Evolutionary conservation across 2,329 filamentous ascomycete genomes (phyloP).

Genomic region (Podosphaera aphanis): DNA sequence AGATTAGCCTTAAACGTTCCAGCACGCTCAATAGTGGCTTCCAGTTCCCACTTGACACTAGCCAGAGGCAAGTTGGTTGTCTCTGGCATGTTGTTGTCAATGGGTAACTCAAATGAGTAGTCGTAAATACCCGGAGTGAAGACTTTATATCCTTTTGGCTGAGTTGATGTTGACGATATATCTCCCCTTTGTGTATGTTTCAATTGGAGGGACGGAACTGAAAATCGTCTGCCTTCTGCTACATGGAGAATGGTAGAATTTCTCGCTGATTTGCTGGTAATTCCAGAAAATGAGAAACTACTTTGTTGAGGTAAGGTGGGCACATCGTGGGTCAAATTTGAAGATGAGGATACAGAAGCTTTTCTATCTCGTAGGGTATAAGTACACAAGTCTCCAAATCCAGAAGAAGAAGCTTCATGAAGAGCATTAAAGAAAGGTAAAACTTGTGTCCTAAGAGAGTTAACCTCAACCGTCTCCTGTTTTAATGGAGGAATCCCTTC

Average conservation of each 20-base stretch:
- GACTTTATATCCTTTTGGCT: conserved; percentile 44
- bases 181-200: conserved; percentile 46
- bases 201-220: conserved; percentile 39
- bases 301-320: conserved; percentile 1
- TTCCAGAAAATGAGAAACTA: conserved; percentile 10
- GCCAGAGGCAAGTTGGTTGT: conserved; percentile 50
- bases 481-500: conserved; percentile 81
- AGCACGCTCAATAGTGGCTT: conserved; percentile 43
- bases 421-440: conserved; percentile 79
- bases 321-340: conserved; percentile 5
- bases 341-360: conserved; percentile 11
- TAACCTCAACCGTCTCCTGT: conserved; percentile 59
- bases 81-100: conserved; percentile 55
- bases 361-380: conserved; percentile 20
- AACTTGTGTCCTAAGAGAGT: conserved; percentile 67
- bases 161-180: conserved; percentile 25
- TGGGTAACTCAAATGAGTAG: conserved; percentile 52
- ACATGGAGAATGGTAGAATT: conserved; percentile 9
- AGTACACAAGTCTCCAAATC: conserved; percentile 37
- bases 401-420: conserved; percentile 32
- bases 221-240: conserved; percentile 28
- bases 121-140: conserved; percentile 26
- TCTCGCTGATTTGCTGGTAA: conserved; percentile 10
- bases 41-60: conserved; percentile 44
- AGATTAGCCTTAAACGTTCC: conserved; percentile 49